A percentile compares a stretch with the other conserved stretches of the same genome.
Conservation (phyloP, 1,139 yeast genomes). For the Candida glucosophila region DNA sequence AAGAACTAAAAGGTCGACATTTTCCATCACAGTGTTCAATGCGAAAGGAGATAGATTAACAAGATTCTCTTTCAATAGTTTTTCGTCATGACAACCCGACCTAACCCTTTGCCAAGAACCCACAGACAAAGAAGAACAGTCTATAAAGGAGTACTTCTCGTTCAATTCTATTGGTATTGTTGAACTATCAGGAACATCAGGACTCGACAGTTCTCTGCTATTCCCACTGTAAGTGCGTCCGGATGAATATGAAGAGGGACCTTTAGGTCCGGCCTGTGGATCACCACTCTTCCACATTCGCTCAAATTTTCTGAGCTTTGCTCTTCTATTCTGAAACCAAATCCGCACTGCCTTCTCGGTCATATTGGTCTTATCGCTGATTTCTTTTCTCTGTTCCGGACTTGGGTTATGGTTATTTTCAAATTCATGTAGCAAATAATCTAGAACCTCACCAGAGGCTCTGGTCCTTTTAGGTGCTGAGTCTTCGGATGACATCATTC, state of each 20-base stretch:
- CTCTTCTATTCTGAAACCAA: slow-evolving; percentile 92
- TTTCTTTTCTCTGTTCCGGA: slow-evolving; percentile 58
- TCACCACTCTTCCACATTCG: slow-evolving; percentile 22
- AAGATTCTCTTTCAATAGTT: slow-evolving; percentile 32
- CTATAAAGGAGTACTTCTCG: slow-evolving; percentile 60
- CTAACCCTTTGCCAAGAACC: slow-evolving; percentile 76
- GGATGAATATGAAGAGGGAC: slow-evolving; percentile 8
- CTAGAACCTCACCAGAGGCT: slow-evolving; percentile 81
- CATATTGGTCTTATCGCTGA: slow-evolving; percentile 74
- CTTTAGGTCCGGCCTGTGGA: slow-evolving; percentile 8
- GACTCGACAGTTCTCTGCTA: slow-evolving; percentile 5
- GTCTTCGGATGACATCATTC: slow-evolving; percentile 10
- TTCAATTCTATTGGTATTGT: slow-evolving; percentile 47
- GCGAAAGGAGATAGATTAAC: slow-evolving; percentile 61
- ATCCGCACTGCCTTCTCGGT: slow-evolving; percentile 87
- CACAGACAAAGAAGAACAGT: slow-evolving; percentile 57
- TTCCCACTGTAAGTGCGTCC: slow-evolving; percentile 17
- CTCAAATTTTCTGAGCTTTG: slow-evolving; percentile 61
- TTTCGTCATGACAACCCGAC: slow-evolving; percentile 46
- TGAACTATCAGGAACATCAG: slow-evolving; percentile 3
- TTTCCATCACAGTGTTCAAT: slow-evolving; percentile 51
- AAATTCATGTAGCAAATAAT: slow-evolving; percentile 61
- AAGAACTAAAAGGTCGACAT: slow-evolving; percentile 60
- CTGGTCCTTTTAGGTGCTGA: slow-evolving; percentile 34
- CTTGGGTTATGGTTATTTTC: slow-evolving; percentile 64